These are phyloP conservation scores for Nannizziopsis barbatae DNA, from an alignment of 2,329 filamentous ascomycete species.

Conservation along the genomic window DNA sequence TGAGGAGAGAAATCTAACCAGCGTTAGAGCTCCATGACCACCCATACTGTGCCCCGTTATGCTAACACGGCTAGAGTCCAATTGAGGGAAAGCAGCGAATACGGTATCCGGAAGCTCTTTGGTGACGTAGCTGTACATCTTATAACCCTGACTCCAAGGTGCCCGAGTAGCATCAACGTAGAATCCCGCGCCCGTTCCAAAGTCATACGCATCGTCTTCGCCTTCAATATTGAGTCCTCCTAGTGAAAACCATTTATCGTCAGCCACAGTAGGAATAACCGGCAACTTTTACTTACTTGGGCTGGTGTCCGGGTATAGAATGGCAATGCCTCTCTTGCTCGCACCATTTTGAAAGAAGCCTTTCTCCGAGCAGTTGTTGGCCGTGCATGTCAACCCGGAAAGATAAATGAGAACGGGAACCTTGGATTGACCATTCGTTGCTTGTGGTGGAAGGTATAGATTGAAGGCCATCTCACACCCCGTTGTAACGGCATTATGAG, in stretches of 20 bases:
- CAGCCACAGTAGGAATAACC: neutral
- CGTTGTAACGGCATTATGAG: conserved; percentile 67
- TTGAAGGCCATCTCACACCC: conserved; percentile 86
- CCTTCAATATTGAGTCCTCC: conserved; percentile 67
- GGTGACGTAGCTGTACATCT: conserved; percentile 92
- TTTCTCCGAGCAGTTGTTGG: conserved; percentile 64
- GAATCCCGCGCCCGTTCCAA: conserved; percentile 85
- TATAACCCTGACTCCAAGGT: conserved; percentile 69
- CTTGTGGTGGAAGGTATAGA: conserved; percentile 73
- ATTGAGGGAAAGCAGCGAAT: conserved; percentile 57
- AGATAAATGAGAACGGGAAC: conserved; percentile 86
- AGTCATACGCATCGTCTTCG: conserved; percentile 83
- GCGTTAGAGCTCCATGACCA: conserved; percentile 83
- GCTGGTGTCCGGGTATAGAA: conserved; percentile 90
- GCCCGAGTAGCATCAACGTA: conserved; percentile 75
- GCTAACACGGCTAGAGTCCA: conserved; percentile 61
- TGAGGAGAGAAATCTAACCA: conserved; percentile 38
- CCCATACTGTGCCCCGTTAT: conserved; percentile 97
- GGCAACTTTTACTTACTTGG: conserved; percentile 49
- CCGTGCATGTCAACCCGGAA: conserved; percentile 87
- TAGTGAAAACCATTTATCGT: conserved; percentile 21
- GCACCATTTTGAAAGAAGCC: conserved; percentile 88
- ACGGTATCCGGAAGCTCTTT: conserved; percentile 70
- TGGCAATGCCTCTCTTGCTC: conserved; percentile 68
- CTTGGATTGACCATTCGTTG: conserved; percentile 44